phyloP scores from a whole-genome alignment of 2,329 filamentous ascomycete species.

The Aurifilum marmelostoma region DNA sequence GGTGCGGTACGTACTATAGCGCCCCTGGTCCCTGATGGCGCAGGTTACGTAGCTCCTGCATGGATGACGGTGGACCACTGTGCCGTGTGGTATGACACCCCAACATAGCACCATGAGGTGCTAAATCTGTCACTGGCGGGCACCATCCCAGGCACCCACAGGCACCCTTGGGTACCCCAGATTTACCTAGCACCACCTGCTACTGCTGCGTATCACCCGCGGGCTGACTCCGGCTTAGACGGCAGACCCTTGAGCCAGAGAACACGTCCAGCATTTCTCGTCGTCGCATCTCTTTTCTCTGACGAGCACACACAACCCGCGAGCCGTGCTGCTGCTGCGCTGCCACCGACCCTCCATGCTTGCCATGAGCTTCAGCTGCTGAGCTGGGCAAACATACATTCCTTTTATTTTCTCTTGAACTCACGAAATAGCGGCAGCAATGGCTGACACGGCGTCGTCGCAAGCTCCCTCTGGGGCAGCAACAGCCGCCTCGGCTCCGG shows the following conservation, averaged over 20 bases:
- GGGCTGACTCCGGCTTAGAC: neutral
- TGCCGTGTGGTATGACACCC: too few species aligned
- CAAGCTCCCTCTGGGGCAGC: conserved; percentile 15
- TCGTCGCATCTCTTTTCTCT: conserved; percentile 5
- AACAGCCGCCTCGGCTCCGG: conserved; percentile 34
- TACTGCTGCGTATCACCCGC: neutral
- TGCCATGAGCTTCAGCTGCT: conserved; percentile 22
- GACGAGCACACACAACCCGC: neutral
- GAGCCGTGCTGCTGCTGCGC: neutral
- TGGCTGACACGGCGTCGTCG: conserved; percentile 19
- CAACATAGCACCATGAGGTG: neutral
- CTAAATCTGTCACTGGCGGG: neutral
- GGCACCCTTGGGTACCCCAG: conserved; percentile 1
- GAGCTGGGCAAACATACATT: conserved; percentile 14
- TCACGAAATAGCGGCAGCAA: neutral
- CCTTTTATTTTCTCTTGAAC: neutral
- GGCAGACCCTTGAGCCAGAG: conserved; percentile 7
- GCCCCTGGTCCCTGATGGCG: neutral
- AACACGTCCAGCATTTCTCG: conserved; percentile 21
- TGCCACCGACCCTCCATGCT: conserved; percentile 23
- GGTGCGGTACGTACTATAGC: too few species aligned
- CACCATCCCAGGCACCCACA: neutral
- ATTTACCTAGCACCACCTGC: neutral
- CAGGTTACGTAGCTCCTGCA: conserved; percentile 4
- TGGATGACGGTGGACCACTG: neutral